Conservation (phyloP, 257 asterid genomes). For the Misopates orontium region DNA sequence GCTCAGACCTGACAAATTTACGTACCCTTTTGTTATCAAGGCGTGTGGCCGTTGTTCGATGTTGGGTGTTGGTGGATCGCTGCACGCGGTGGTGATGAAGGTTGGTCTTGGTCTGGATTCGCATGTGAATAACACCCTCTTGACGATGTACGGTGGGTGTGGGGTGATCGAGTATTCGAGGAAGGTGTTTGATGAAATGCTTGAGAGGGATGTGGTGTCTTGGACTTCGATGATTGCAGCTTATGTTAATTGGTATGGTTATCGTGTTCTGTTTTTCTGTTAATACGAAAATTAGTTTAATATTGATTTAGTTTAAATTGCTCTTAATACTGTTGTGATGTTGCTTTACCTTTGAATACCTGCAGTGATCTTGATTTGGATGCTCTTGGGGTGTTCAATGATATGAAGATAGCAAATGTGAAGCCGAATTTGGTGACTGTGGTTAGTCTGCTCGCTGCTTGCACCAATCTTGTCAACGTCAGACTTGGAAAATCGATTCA, state of each 20-base stretch:
- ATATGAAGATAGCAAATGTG: slow-evolving; percentile 41
- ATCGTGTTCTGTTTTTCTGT: neutral
- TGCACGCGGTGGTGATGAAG: slow-evolving; percentile 54
- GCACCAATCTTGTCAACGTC: slow-evolving; percentile 53
- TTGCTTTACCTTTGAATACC: slow-evolving; percentile 15
- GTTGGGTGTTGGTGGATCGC: slow-evolving; percentile 54
- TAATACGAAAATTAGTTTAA: no score
- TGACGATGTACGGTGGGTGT: slow-evolving; percentile 53
- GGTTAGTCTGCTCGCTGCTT: slow-evolving; percentile 66
- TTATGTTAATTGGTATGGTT: slow-evolving; percentile 60
- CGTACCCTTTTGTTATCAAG: slow-evolving; percentile 61
- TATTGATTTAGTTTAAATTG: neutral
- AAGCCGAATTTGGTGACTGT: slow-evolving; percentile 55
- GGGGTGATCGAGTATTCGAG: slow-evolving; percentile 36
- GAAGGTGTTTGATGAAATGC: slow-evolving; percentile 67
- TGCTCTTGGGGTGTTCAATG: slow-evolving; percentile 55
- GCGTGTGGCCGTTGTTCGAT: slow-evolving; percentile 61
- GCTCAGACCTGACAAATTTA: slow-evolving; percentile 48
- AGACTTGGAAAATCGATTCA: slow-evolving; percentile 61
- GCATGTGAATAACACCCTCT: slow-evolving; percentile 53
- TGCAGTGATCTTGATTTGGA: slow-evolving; percentile 48
- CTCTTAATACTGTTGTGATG: no score
- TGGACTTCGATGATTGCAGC: slow-evolving; percentile 84
- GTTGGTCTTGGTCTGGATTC: slow-evolving; percentile 46
- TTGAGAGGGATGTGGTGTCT: slow-evolving; percentile 58